Evolutionary conservation across 192 early-diverging fungal species (phyloP).

Genomic region (Dimargaris cristalligena): DNA sequence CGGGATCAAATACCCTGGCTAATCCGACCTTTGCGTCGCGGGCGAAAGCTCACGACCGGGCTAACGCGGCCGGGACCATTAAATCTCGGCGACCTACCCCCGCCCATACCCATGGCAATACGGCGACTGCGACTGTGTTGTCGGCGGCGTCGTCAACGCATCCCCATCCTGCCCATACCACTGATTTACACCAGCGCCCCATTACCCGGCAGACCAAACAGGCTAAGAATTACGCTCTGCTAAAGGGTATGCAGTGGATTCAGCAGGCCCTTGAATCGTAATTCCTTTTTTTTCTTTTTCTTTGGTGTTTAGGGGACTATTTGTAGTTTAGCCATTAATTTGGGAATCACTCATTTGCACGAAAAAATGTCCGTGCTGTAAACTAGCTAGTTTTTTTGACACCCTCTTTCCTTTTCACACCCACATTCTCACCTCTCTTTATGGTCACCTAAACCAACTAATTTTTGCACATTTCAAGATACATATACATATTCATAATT

Average conservation of each 20-base stretch:
- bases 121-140: neutral
- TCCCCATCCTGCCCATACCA: too few species aligned
- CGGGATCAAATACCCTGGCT: neutral
- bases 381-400: neutral
- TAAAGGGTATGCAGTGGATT: constrained; percentile 12
- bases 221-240: constrained; percentile 8
- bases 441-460: neutral
- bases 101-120: neutral
- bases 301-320: too few species aligned
- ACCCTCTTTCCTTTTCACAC: neutral
- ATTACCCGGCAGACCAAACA: neutral
- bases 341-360: neutral
- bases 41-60: neutral
- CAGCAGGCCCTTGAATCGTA: constrained; percentile 9
- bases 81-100: neutral
- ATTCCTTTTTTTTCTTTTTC: neutral
- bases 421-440: neutral
- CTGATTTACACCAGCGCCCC: neutral
- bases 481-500: neutral
- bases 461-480: neutral
- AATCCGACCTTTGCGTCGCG: neutral
- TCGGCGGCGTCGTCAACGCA: too few species aligned
- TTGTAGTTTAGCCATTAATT: neutral
- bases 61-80: too few species aligned
- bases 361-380: neutral